Conservation (phyloP, 2,329 filamentous ascomycete genomes). For the Xylariaceae sp. region DNA sequence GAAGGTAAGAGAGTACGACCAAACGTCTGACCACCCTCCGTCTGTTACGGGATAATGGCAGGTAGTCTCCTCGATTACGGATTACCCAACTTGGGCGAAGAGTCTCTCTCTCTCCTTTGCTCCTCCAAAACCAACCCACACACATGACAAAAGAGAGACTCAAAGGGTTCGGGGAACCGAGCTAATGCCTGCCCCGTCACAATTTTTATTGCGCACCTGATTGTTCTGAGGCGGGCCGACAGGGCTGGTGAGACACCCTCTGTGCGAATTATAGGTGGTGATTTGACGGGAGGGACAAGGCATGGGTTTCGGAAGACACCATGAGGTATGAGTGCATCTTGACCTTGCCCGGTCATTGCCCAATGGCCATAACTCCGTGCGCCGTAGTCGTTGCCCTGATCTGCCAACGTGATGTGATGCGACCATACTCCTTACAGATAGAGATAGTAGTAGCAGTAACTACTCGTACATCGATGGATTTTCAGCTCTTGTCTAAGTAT, state of each 20-base stretch:
- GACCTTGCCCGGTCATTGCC: not conserved
- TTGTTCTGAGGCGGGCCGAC: not conserved
- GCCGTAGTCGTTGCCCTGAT: not conserved
- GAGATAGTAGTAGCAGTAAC: not conserved
- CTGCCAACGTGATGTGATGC: not conserved
- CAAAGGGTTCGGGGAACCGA: not conserved
- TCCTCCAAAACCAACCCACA: not conserved
- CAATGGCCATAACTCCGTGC: not conserved
- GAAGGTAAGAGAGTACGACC: not conserved
- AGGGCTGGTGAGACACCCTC: not conserved
- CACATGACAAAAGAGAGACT: constrained; percentile 9
- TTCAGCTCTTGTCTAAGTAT: no score
- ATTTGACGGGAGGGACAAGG: not conserved
- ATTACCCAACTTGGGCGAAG: not conserved
- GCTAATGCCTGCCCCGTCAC: not conserved
- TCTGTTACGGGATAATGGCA: not conserved
- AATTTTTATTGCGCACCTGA: not conserved
- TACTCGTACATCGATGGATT: no score
- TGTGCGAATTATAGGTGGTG: not conserved
- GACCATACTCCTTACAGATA: not conserved
- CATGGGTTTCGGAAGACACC: not conserved
- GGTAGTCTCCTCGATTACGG: no score
- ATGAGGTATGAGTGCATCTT: not conserved
- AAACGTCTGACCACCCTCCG: constrained; percentile 14
- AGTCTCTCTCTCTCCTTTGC: not conserved